Conservation (phyloP, 2,329 filamentous ascomycete species). For the Cytospora schulzeri region DNA sequence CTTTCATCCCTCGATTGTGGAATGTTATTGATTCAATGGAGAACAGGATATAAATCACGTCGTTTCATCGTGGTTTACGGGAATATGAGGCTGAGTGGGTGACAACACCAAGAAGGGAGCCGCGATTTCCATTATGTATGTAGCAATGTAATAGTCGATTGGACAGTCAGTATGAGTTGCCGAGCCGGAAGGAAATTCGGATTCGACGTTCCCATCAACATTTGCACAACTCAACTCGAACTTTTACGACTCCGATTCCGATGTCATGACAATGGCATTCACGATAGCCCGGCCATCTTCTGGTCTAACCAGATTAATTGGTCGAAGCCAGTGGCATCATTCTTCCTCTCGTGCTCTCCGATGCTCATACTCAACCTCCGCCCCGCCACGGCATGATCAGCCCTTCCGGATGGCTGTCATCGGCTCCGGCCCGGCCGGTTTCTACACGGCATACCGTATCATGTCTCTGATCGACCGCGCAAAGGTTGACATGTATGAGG, state of each 20-base stretch:
- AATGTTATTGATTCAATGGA: too few relatives aligned
- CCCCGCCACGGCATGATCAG: constrained; percentile 39
- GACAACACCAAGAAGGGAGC: background rate
- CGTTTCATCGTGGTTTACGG: background rate
- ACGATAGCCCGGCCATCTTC: constrained; percentile 10
- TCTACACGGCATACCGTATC: constrained; percentile 88
- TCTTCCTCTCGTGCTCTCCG: constrained; percentile 1
- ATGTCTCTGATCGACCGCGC: constrained; percentile 74
- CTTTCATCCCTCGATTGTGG: too few relatives aligned
- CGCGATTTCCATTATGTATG: background rate
- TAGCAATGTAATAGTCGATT: background rate
- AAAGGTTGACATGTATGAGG: constrained; percentile 93
- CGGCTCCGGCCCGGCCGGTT: constrained; percentile 92
- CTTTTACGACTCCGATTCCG: background rate
- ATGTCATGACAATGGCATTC: constrained; percentile 21
- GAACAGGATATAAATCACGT: background rate
- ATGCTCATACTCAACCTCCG: constrained; percentile 22
- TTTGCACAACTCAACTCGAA: background rate
- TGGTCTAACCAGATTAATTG: background rate
- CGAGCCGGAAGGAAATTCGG: constrained; percentile 13
- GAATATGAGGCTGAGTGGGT: background rate
- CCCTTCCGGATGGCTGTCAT: constrained; percentile 82
- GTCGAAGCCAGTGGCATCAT: background rate
- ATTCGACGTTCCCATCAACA: background rate
- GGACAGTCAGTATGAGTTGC: constrained; percentile 1